Base-by-base conservation (phyloP, 805 yeast species). In the Yamadazyma sp. region DNA sequence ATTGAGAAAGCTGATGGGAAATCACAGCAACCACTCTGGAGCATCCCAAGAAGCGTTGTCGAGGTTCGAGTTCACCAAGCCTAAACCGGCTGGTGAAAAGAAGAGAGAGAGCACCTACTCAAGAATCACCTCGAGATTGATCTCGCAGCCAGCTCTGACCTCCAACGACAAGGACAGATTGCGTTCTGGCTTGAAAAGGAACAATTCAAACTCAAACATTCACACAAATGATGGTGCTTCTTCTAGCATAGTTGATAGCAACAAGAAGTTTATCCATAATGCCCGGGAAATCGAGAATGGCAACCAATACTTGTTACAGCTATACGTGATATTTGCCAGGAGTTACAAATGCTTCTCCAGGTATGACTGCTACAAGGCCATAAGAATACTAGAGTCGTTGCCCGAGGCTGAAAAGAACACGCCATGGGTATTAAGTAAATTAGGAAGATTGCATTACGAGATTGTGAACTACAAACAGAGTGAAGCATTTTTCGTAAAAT, bases 391-490 rank as follows among this genome's bases (percentile, higher is more conserved):
- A 20, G 78, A 77, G 37, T 59, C 78, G 16, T 65, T 93, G 14
- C 86, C 95, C 1, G 73, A 71, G 34, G 52, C 67, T 32, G 85
- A 82, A 57, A 66, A 73, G 41, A 67, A 78, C 37, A 74, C 96
- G 15, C 93, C 97, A 0, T 89, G 93, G 86, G 95, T 89, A 9
- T 71, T 87, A 33, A 76, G 89, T 15, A 81, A 82, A 48, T 57
- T 84, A 16, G 99, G 95, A 1, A 69, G 89, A 46, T 64, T 87
- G 28, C 88, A 88, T 59, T 90, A 84, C 60, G 98, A 91, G 57
- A 78, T 84, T 46, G 91, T 85, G 13, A 84, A 88, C 57, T 91
- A 91, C 60, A 81, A 79, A 41, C 84, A 83, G 58, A 75, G 95
- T 6, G 84, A 80, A 44, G 57, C 65, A 28, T 79, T 73, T 48